Base-by-base conservation (phyloP, 371 early-diverging fungal genomes). In the Rhizoclosmatium hyalinum region DNA sequence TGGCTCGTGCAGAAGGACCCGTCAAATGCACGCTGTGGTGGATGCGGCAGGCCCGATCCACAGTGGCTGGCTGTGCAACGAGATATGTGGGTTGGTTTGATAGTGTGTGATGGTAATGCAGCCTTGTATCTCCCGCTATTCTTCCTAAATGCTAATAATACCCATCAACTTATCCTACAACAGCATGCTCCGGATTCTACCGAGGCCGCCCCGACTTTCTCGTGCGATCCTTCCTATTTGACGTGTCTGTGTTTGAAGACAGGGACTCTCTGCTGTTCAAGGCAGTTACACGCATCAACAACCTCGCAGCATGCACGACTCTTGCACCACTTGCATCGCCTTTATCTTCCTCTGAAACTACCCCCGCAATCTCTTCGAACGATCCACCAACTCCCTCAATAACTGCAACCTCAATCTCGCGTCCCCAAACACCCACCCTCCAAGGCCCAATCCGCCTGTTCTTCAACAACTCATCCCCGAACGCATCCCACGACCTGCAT, bases 221-320 rank as follows among this genome's bases (percentile, higher is more conserved):
- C 24, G 75, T 75, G 54, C 68, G 75, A 12, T 75, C 75, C 6
- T 75, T 75, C 60, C 64, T 75, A 3, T 75, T 39, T 43, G 75
- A 75, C 44, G 69, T 75, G 5, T 45, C 68, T 39, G 47, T 75
- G 8, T 75, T 75, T 54, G 45, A 75, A 53, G 58, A 71, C 17
- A 42, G 44, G 10, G 47, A 56, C 8, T n/a, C 45, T 44, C 17
- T 1, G 4, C 56, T 58, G 46, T 61, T 60, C 61, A 39, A 43
- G 14, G 71, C 71, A 41, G 71, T 71, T 41, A 5, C 71, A 1
- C 42, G 61, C 61, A 58, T 58, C 14, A 60, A 58, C 12, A 71
- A 71, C 47, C 10, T 71, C 32, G n/a, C 5, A 10, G 12, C 61
- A 4, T 71, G 58, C 21, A n/a, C 60, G 19, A 58, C 6, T 14